Evolutionary conservation across 1,284 basidiomycete genomes (phyloP).

Genomic region (Exobasidium rhododendri): DNA sequence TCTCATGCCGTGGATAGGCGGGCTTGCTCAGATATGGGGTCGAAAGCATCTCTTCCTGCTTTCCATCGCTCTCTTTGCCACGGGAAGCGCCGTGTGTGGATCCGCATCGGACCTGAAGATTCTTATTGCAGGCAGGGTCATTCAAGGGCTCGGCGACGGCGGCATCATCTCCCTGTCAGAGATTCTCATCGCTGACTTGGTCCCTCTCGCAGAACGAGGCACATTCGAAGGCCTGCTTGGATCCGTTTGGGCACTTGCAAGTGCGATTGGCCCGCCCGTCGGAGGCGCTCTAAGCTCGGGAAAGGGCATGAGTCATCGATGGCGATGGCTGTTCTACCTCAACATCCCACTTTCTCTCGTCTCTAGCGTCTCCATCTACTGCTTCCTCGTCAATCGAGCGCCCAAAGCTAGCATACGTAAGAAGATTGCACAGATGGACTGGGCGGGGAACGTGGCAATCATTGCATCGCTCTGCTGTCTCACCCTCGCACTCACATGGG

Average conservation of each 20-base stretch:
- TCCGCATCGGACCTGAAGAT: constrained; percentile 18
- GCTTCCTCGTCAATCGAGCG: constrained; percentile 46
- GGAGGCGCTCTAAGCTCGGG: constrained; percentile 27
- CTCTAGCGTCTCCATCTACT: constrained; percentile 25
- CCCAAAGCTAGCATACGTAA: constrained; percentile 48
- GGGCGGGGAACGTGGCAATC: constrained; percentile 49
- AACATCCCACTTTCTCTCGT: constrained; percentile 28
- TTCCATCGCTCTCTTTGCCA: constrained; percentile 23
- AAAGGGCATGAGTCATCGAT: constrained; percentile 12
- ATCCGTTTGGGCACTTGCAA: constrained; percentile 28
- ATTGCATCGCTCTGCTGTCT: constrained; percentile 45
- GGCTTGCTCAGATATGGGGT: constrained; percentile 28
- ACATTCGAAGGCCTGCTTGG: constrained; percentile 39
- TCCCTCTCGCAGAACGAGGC: constrained; percentile 24
- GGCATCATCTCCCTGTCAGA: constrained; percentile 31
- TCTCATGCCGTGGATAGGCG: constrained; percentile 25
- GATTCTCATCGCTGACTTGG: constrained; percentile 24
- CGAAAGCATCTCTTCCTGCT: constrained; percentile 24
- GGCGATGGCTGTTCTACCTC: constrained; percentile 36
- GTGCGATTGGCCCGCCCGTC: constrained; percentile 32
- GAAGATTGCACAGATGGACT: constrained; percentile 55
- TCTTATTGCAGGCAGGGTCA: constrained; percentile 24
- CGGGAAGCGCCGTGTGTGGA: constrained; percentile 23
- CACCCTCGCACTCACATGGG: constrained; percentile 55
- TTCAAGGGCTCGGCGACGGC: constrained; percentile 30